phyloP scores from a whole-genome alignment of 2,329 filamentous ascomycete genomes.

The Xenoacremonium recifei region DNA sequence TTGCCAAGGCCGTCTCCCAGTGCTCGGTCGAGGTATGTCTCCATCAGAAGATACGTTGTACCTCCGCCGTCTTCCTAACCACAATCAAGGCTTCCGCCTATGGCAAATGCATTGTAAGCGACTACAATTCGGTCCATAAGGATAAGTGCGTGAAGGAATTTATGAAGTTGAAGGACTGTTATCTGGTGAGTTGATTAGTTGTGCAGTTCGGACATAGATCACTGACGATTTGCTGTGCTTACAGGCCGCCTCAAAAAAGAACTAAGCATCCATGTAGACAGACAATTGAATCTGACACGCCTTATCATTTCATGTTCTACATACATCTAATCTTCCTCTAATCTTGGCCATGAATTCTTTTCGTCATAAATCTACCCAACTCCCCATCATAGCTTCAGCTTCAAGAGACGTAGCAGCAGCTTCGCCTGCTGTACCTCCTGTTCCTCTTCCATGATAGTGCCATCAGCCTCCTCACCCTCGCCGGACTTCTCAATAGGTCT shows the following conservation, averaged over 20 bases:
- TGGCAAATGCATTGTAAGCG: conserved; percentile 85
- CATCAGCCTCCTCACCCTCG: conserved; percentile 19
- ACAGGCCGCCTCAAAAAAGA: conserved; percentile 28
- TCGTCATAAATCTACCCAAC: too few species aligned
- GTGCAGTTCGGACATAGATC: too few species aligned
- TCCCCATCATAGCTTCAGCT: too few species aligned
- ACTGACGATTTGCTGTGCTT: too few species aligned
- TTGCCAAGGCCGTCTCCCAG: conserved; percentile 53
- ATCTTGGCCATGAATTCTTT: conserved; percentile 41
- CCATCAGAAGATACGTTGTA: neutral
- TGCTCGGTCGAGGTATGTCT: conserved; percentile 55
- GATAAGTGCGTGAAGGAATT: conserved; percentile 90
- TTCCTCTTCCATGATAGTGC: conserved; percentile 75
- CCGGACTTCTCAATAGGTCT: conserved; percentile 63
- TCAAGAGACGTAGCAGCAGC: conserved; percentile 73
- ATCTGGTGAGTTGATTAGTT: conserved; percentile 69
- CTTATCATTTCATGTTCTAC: conserved; percentile 11
- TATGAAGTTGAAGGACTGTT: conserved; percentile 81
- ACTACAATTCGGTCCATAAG: conserved; percentile 88
- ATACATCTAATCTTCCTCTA: conserved; percentile 10
- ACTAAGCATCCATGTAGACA: too few species aligned
- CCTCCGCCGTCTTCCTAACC: neutral
- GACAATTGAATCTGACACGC: conserved; percentile 2
- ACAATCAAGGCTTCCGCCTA: conserved; percentile 70
- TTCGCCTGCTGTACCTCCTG: conserved; percentile 83